phyloP scores from a whole-genome alignment of 768 basidiomycete species.

The Sporobolomyces roseus region DNA sequence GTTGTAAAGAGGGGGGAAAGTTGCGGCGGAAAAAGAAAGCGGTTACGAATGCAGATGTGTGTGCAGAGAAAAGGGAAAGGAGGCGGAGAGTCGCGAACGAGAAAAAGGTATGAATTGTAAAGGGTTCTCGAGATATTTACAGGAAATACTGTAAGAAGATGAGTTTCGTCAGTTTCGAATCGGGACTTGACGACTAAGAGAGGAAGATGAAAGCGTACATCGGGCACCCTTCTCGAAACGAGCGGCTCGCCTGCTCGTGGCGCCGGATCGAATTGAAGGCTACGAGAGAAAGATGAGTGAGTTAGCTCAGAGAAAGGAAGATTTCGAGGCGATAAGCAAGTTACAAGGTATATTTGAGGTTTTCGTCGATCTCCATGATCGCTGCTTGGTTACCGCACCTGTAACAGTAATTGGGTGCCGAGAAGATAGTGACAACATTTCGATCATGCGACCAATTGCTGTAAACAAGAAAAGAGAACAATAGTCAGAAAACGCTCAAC shows the following conservation, averaged over 20 bases:
- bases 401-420: conserved; percentile 99
- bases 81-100: too few species aligned
- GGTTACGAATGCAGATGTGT: not conserved
- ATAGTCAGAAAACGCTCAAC: not conserved
- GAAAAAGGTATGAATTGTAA: not conserved
- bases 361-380: conserved; percentile 94
- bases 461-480: not conserved
- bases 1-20: too few species aligned
- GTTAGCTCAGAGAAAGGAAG: conserved; percentile 10
- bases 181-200: not conserved
- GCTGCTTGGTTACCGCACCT: conserved; percentile 99
- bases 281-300: conserved; percentile 47
- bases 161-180: too few species aligned
- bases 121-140: too few species aligned
- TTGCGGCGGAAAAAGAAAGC: too few species aligned
- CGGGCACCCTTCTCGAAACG: conserved; percentile 60
- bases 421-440: conserved; percentile 99
- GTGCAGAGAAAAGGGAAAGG: not conserved
- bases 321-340: conserved; percentile 48
- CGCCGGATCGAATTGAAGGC: conserved; percentile 99
- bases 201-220: conserved; percentile 30
- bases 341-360: conserved; percentile 57
- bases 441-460: conserved; percentile 95
- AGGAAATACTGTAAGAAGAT: conserved; percentile 32
- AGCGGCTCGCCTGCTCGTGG: conserved; percentile 97